These are phyloP conservation scores for Pseudocercospora ulei DNA, from an alignment of 2,329 filamentous ascomycete species.

Conservation along the genomic window DNA sequence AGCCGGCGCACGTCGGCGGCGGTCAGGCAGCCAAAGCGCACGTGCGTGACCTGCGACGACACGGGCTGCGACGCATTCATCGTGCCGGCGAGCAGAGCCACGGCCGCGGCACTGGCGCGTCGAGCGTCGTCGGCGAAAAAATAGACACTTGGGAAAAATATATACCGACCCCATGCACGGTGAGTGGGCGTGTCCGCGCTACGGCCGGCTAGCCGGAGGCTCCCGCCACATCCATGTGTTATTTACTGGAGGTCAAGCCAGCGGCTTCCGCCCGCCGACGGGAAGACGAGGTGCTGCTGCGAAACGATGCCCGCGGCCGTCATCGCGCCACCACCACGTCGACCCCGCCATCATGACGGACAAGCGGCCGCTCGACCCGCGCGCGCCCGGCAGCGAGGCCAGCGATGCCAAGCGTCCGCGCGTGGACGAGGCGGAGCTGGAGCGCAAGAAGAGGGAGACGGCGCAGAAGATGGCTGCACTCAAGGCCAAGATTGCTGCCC, in stretches of 20 bases:
- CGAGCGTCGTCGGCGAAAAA: background rate
- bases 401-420: conserved; percentile 38
- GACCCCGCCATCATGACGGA: conserved; percentile 28
- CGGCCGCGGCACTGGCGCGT: too few species aligned
- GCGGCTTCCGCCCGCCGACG: conserved; percentile 3
- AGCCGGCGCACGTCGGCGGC: conserved; percentile 73
- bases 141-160: background rate
- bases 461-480: conserved; percentile 32
- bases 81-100: conserved; percentile 5
- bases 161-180: too few species aligned
- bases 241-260: too few species aligned
- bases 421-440: conserved; percentile 24
- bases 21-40: conserved; percentile 81
- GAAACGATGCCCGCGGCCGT: too few species aligned
- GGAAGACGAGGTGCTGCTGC: too few species aligned
- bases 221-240: too few species aligned
- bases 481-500: conserved; percentile 32
- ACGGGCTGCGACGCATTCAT: conserved; percentile 59
- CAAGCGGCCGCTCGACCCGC: conserved; percentile 40
- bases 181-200: too few species aligned
- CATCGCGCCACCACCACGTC: background rate
- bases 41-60: conserved; percentile 69
- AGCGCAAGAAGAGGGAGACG: conserved; percentile 32
- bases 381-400: conserved; percentile 34
- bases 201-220: too few species aligned